phyloP scores from a whole-genome alignment of 441 rosid genomes.

The Erodium moschatum region DNA sequence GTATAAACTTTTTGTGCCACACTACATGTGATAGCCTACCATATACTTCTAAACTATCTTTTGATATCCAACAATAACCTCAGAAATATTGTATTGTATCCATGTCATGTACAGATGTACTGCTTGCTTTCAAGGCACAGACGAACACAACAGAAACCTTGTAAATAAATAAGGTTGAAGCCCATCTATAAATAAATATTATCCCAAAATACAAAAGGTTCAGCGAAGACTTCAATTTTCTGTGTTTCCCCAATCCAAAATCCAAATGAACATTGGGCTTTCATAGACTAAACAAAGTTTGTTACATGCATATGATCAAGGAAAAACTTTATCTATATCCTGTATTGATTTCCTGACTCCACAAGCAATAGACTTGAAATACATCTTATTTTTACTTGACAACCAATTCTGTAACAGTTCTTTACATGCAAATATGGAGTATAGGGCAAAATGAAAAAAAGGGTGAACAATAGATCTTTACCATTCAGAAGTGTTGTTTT shows the following conservation, averaged over 20 bases:
- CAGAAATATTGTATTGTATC: too few relatives aligned
- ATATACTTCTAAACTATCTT: too few relatives aligned
- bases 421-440: background rate
- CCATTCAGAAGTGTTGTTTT: conserved; percentile 73
- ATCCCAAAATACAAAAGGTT: background rate
- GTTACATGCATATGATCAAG: background rate
- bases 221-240: background rate
- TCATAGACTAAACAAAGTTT: background rate
- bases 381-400: background rate
- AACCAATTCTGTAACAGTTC: background rate
- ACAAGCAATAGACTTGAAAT: too few relatives aligned
- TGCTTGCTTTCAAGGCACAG: background rate
- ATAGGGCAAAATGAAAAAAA: background rate
- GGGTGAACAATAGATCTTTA: conserved; percentile 19
- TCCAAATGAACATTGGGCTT: background rate
- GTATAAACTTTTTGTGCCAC: background rate
- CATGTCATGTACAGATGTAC: too few relatives aligned
- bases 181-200: background rate
- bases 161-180: too few relatives aligned
- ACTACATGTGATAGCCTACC: too few relatives aligned
- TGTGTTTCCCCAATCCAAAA: background rate
- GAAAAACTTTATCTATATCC: too few relatives aligned
- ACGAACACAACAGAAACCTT: too few relatives aligned
- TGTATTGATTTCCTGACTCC: too few relatives aligned
- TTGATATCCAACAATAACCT: too few relatives aligned